Conservation (phyloP, 2,329 filamentous ascomycete species). For the Aspergillus cejpii region DNA sequence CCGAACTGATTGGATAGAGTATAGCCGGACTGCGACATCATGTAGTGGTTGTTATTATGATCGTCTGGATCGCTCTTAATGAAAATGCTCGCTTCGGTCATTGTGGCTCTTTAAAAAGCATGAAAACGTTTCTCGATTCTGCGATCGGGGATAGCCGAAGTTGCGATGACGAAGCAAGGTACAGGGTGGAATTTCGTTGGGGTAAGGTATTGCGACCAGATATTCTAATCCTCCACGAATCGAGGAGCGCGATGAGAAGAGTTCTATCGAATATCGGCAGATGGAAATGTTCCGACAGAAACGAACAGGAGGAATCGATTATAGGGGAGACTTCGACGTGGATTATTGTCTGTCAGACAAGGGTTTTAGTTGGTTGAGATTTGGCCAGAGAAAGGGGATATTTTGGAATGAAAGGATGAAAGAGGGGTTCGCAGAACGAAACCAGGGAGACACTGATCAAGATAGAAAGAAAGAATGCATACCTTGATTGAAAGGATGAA, state of each 20-base stretch:
- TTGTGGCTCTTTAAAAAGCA: constrained; percentile 20
- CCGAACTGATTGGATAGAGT: constrained; percentile 51
- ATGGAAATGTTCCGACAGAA: not conserved
- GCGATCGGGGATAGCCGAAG: too few relatives aligned
- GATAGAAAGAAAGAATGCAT: too few relatives aligned
- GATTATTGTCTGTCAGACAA: too few relatives aligned
- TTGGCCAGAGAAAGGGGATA: too few relatives aligned
- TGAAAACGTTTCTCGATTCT: not conserved
- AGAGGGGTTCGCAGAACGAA: too few relatives aligned
- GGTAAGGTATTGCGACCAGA: not conserved
- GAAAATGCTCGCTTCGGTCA: constrained; percentile 54
- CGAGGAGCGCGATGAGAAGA: not conserved
- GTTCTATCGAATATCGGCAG: not conserved
- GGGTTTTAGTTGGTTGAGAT: too few relatives aligned
- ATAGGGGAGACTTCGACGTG: too few relatives aligned
- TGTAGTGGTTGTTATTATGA: constrained; percentile 45
- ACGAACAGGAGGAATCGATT: not conserved
- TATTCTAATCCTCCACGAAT: not conserved
- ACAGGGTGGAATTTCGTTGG: too few relatives aligned
- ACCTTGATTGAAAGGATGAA: too few relatives aligned
- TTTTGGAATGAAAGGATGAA: too few relatives aligned
- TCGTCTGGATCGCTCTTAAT: constrained; percentile 65
- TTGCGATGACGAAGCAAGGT: too few relatives aligned
- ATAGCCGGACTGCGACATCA: constrained; percentile 46
- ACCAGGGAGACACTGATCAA: too few relatives aligned